These are phyloP conservation scores for Dryas drummondii DNA, from an alignment of 306 rosid species.

Conservation along the genomic window DNA sequence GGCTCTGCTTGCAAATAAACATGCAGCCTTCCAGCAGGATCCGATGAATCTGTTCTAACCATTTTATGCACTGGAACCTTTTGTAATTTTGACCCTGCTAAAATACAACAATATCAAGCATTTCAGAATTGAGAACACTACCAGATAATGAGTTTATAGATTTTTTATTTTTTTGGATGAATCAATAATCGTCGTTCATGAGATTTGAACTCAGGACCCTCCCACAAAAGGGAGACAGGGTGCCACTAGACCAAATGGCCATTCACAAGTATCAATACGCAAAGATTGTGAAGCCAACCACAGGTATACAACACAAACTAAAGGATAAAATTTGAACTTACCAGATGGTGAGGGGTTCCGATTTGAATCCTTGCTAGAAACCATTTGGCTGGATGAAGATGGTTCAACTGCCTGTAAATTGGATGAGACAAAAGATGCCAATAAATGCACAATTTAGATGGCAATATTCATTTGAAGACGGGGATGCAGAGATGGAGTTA, in stretches of 20 bases:
- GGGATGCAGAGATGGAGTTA: not conserved
- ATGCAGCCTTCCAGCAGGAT: conserved; percentile 90
- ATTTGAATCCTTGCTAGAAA: conserved; percentile 41
- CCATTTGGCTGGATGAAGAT: conserved; percentile 40
- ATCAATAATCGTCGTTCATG: too few species aligned
- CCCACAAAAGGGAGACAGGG: too few species aligned
- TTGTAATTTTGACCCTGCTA: conserved; percentile 60
- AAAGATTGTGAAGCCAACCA: conserved; percentile 18
- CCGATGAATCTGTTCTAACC: conserved; percentile 86
- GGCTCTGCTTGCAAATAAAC: conserved; percentile 61
- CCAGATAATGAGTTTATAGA: not conserved
- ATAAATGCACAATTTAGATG: conserved; percentile 19
- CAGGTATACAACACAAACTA: conserved; percentile 20
- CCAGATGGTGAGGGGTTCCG: conserved; percentile 48
- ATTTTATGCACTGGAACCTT: conserved; percentile 83
- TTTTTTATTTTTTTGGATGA: too few species aligned
- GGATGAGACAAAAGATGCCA: conserved; percentile 20
- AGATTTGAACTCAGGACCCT: too few species aligned
- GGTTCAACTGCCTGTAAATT: conserved; percentile 49
- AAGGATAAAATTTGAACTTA: conserved; percentile 24
- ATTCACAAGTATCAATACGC: not conserved
- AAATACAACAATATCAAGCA: conserved; percentile 10
- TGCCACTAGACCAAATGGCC: too few species aligned
- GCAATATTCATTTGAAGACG: conserved; percentile 19
- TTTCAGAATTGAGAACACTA: not conserved